These are phyloP conservation scores for Fomitopsis betulina DNA, from an alignment of 1,284 basidiomycete species.

Conservation along the genomic window DNA sequence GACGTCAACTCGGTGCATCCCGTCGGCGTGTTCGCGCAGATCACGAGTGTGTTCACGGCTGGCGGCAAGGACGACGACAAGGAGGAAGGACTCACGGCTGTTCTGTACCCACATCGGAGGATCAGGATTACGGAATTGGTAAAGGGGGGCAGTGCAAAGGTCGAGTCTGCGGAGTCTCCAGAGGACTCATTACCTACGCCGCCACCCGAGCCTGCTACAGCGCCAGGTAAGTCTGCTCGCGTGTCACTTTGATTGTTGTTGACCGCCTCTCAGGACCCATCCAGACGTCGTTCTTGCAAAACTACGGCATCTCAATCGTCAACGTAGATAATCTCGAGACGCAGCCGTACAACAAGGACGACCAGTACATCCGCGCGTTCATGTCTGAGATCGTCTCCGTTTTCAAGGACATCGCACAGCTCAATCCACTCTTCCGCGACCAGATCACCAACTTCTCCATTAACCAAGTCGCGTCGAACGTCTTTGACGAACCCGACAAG, in stretches of 20 bases:
- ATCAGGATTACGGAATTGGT: slow-evolving; percentile 89
- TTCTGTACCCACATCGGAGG: slow-evolving; percentile 92
- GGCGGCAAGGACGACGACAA: slow-evolving; percentile 57
- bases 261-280: slow-evolving; percentile 41
- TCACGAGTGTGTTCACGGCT: slow-evolving; percentile 83
- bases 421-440: slow-evolving; percentile 97
- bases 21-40: slow-evolving; percentile 97
- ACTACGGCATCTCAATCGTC: slow-evolving; percentile 87
- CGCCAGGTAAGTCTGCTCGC: slow-evolving; percentile 12
- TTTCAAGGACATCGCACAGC: slow-evolving; percentile 98
- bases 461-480: slow-evolving; percentile 92
- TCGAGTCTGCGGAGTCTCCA: slow-evolving; percentile 45
- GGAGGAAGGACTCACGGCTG: slow-evolving; percentile 90
- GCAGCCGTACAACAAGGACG: slow-evolving; percentile 87
- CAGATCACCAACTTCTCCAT: slow-evolving; percentile 98
- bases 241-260: background rate
- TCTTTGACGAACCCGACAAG: slow-evolving; percentile 98
- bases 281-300: slow-evolving; percentile 90
- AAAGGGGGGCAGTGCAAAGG: slow-evolving; percentile 51
- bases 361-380: slow-evolving; percentile 92
- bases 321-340: slow-evolving; percentile 84
- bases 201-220: slow-evolving; percentile 27
- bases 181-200: slow-evolving; percentile 35
- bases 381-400: slow-evolving; percentile 97
- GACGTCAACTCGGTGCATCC: slow-evolving; percentile 86